These are phyloP conservation scores for Epichloe glyceriae DNA, from an alignment of 2,329 filamentous ascomycete genomes.

Conservation along the genomic window DNA sequence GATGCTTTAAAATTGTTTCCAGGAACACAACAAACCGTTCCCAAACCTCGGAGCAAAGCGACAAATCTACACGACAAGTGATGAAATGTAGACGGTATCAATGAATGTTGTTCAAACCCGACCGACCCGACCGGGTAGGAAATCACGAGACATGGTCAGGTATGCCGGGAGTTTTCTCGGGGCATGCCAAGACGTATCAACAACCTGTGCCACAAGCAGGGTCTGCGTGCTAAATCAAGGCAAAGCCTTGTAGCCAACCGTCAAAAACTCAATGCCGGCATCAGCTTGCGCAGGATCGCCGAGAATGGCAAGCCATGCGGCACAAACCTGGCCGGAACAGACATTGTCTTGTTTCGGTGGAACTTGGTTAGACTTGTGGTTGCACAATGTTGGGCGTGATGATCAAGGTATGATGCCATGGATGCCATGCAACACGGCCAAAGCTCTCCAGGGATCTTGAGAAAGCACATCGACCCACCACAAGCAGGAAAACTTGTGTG, in stretches of 20 bases:
- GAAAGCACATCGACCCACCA: background rate
- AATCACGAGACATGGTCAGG: too few species aligned
- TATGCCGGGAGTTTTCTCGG: too few species aligned
- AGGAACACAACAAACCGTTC: too few species aligned
- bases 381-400: background rate
- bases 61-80: too few species aligned
- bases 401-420: background rate
- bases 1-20: too few species aligned
- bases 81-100: too few species aligned
- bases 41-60: too few species aligned
- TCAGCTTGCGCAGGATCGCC: too few species aligned
- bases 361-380: background rate
- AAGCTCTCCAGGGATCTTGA: background rate
- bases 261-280: background rate
- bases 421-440: background rate
- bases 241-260: background rate
- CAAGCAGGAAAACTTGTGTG: background rate
- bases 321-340: too few species aligned
- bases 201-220: background rate
- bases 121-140: too few species aligned
- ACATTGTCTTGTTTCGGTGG: background rate
- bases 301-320: too few species aligned
- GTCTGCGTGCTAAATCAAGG: background rate
- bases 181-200: background rate
- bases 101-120: too few species aligned